Base-by-base conservation (phyloP, 1,284 basidiomycete species). In the Cryptococcus wingfieldii region DNA sequence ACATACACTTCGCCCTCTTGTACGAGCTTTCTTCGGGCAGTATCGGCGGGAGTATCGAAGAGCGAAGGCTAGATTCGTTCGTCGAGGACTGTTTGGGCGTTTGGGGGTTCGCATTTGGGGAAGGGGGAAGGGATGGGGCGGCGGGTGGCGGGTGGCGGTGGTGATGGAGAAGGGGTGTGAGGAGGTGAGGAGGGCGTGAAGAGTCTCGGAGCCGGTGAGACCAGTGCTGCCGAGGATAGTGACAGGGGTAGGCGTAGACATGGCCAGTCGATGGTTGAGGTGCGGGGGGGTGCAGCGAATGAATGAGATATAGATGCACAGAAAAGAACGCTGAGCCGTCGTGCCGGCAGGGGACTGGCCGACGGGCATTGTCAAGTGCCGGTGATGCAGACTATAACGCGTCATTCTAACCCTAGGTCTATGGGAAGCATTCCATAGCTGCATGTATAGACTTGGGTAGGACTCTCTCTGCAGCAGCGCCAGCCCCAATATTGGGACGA, bases 151-250 rank as follows among this genome's bases (percentile, higher is more conserved):
- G 28, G 74, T 67, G 23, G 76, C 51, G 19, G 72, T 62, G 12
- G 68, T 72, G 27, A 77, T 47, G 46, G 66, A 51, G 57, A 74
- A 68, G 0, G 67, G 50, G n/a, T 56, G 37, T 5, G 68, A 46
- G 6, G 66, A 65, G 18, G 60, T 16, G 38, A 77, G 63, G 34
- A 75, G 59, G 12, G 58, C 41, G 8, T 27, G 14, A 42, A 75
- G 64, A 1, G 72, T 61, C 6, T 55, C 58, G 9, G 62, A 59
- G 31, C 75, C 75, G 1, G 74, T 76, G 9, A 77, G 69, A 39
- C 75, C 75, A 2, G 75, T 77, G 4, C 67, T 64, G 45, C 75
- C 75, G 38, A 68, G 66, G n/a, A 76, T 62, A 16, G 71, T 71
- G 50, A 77, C 51, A 18, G 65, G 54, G 34, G 50, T 63, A 10